Percentiles rank a stretch among this genome's conserved stretches.
phyloP scores from a whole-genome alignment of 2,329 filamentous ascomycete genomes.

The Diaporthe ilicicola region DNA sequence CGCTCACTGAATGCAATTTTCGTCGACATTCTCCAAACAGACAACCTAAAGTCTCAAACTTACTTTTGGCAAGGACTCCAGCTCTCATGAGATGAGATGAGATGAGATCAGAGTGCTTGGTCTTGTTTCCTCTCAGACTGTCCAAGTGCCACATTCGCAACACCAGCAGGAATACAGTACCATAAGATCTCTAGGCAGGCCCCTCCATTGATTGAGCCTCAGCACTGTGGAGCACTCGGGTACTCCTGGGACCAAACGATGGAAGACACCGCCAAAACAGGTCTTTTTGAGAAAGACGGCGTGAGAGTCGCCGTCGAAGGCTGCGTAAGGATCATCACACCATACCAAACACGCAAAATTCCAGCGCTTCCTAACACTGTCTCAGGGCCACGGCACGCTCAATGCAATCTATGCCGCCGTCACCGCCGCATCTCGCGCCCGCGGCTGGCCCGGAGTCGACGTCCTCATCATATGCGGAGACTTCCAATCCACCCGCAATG shows the following conservation, averaged over 20 bases:
- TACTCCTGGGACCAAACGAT: background rate
- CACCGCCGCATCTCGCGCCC: conserved; percentile 70
- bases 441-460: conserved; percentile 84
- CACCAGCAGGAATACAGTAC: background rate
- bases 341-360: background rate
- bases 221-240: background rate
- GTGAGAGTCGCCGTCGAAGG: conserved; percentile 32
- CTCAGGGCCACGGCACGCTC: conserved; percentile 87
- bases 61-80: background rate
- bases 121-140: background rate
- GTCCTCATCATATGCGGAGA: conserved; percentile 95
- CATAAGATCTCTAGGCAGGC: background rate
- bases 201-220: background rate
- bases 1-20: background rate
- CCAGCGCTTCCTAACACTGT: background rate
- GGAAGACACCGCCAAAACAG: background rate
- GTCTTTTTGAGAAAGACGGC: conserved; percentile 37
- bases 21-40: background rate
- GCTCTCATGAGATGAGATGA: background rate
- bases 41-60: background rate
- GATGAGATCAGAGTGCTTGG: background rate
- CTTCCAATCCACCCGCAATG: conserved; percentile 87
- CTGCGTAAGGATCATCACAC: conserved; percentile 20
- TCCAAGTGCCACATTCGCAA: background rate
- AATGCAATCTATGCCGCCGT: conserved; percentile 91